Base-by-base conservation (phyloP, 192 early-diverging fungal genomes). In the Podila horticola region DNA sequence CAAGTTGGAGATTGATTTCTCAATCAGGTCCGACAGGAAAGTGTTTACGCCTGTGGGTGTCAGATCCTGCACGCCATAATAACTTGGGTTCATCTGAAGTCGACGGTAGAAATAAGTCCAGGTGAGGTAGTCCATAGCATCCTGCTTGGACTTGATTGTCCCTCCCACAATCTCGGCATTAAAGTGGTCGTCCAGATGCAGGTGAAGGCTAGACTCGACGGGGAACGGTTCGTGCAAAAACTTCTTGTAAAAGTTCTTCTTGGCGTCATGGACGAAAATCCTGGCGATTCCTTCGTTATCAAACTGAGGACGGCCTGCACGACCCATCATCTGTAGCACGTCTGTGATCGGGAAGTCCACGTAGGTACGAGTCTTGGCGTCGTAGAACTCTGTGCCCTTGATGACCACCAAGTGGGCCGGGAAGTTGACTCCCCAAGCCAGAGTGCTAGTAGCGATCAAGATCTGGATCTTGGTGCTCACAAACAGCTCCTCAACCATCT, bases 241-340 rank as follows among this genome's bases (percentile, higher is more conserved):
- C 85, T 94, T 95, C 66, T 97, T 97, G 88, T 98, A 99, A 86
- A 99, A 99, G 74, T 98, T 95, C 88, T 98, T 97, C 74, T 99
- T 99, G 28, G 88, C 82, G 71, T 98, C 98, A 29, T 96, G 95
- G 0, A 99, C 97, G 79, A 99, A 92, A 61, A 99, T 94, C 12
- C 93, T 87, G 2, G 97, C 96, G 48, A 98, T 89, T 28, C 96
- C 98, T 34, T 91, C 92, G 74, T 95, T 91, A 82, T 99, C 98
- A 69, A 96, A 99, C 85, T 98, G 97, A 11, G 96, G 97, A 52
- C 98, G 91, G 24, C 91, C 97, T 8, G 98, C 98, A 69, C 97
- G 93, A 22, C 97, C 98, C 91, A 99, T 96, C 97, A 99, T 99
- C 84, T 99, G 98, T 55, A 99, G 84, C 9, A 99, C 94, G 82